Conservation (phyloP, 2,329 filamentous ascomycete genomes). For the Talaromyces sp. region DNA sequence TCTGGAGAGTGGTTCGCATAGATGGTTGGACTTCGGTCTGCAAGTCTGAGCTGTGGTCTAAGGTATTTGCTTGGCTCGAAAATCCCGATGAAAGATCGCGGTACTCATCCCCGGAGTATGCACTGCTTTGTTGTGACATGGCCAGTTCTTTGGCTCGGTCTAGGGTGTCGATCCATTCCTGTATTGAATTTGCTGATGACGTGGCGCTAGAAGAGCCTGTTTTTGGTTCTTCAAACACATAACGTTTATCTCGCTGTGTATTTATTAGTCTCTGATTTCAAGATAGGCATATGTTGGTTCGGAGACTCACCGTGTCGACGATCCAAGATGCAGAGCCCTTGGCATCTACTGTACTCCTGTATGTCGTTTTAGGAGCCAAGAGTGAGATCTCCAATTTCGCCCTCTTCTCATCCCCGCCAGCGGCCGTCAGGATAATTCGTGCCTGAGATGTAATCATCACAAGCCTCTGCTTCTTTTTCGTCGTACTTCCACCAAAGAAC, state of each 20-base stretch:
- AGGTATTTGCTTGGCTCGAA: slow-evolving; percentile 60
- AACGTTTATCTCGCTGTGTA: slow-evolving; percentile 77
- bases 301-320: slow-evolving; percentile 79
- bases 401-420: slow-evolving; percentile 93
- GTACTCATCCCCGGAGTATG: slow-evolving; percentile 68
- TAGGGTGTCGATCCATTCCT: slow-evolving; percentile 90
- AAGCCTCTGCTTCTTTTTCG: slow-evolving; percentile 87
- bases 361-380: slow-evolving; percentile 69
- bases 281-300: neutral
- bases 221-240: slow-evolving; percentile 91
- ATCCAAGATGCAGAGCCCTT: slow-evolving; percentile 87
- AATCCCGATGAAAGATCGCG: slow-evolving; percentile 68
- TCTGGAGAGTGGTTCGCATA: slow-evolving; percentile 47
- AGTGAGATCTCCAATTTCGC: slow-evolving; percentile 90
- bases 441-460: slow-evolving; percentile 94
- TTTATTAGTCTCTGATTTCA: neutral
- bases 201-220: slow-evolving; percentile 57
- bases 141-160: slow-evolving; percentile 85
- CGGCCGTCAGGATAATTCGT: slow-evolving; percentile 82
- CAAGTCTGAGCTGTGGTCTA: slow-evolving; percentile 43
- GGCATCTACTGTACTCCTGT: slow-evolving; percentile 76
- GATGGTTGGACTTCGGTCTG: slow-evolving; percentile 37
- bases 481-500: slow-evolving; percentile 87
- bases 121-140: slow-evolving; percentile 66
- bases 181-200: slow-evolving; percentile 66